Percentiles rank a stretch among this genome's conserved stretches.
Evolutionary conservation across 306 rosid species (phyloP).

Genomic region (Vigna reflexopilosa): DNA sequence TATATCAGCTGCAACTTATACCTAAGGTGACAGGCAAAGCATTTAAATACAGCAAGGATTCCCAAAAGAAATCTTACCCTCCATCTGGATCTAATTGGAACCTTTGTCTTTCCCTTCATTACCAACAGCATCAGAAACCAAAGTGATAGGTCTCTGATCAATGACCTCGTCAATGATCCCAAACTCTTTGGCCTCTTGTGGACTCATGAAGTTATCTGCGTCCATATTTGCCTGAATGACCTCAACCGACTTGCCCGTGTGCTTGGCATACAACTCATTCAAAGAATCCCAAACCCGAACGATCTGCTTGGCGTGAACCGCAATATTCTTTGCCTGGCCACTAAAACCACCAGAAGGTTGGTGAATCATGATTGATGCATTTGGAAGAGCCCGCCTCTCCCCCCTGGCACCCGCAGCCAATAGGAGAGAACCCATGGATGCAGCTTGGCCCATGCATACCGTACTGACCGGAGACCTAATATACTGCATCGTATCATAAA

Average conservation of each 20-base stretch:
- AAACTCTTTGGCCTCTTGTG: constrained; percentile 86
- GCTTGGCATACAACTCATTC: constrained; percentile 77
- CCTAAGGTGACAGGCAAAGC: constrained; percentile 1
- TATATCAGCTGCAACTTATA: constrained; percentile 35
- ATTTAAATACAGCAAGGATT: constrained; percentile 46
- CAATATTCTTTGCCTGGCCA: constrained; percentile 95
- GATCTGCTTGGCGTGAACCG: constrained; percentile 92
- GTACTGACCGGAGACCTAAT: constrained; percentile 90
- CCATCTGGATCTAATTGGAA: constrained; percentile 56
- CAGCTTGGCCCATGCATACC: constrained; percentile 95
- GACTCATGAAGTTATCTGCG: constrained; percentile 86
- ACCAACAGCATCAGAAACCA: constrained; percentile 86
- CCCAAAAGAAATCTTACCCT: constrained; percentile 55
- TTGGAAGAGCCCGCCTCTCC: constrained; percentile 90
- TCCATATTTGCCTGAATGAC: constrained; percentile 81
- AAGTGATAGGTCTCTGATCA: constrained; percentile 82
- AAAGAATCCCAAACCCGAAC: constrained; percentile 82
- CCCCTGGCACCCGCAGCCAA: constrained; percentile 95
- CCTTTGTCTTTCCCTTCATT: constrained; percentile 72
- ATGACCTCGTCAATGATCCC: constrained; percentile 96
- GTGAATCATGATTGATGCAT: constrained; percentile 92
- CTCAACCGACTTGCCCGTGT: constrained; percentile 74
- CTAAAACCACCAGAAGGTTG: constrained; percentile 96
- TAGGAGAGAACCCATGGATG: constrained; percentile 96
- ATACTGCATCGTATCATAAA: constrained; percentile 98